A percentile compares a stretch with the other conserved stretches of the same genome.
These are phyloP conservation scores for Chlamydomonas eustigma DNA, from an alignment of 139 green algal species.

Conservation along the genomic window DNA sequence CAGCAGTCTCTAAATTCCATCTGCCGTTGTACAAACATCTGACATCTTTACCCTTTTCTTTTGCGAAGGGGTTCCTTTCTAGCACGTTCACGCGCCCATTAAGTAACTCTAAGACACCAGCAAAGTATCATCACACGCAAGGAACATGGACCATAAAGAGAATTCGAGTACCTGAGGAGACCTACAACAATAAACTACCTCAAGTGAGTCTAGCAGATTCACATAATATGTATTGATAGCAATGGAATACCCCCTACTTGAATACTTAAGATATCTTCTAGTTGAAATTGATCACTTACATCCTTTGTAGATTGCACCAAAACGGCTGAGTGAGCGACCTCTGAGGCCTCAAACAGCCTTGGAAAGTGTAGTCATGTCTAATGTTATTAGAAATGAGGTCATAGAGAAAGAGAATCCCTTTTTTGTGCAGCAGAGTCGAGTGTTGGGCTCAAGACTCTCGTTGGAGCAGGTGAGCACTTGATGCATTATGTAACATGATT, in stretches of 20 bases:
- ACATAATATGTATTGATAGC: no score
- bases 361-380: background rate
- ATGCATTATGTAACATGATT: background rate
- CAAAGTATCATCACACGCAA: background rate
- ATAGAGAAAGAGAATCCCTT: background rate
- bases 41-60: background rate
- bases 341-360: background rate
- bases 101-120: background rate
- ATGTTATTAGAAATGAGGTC: background rate
- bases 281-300: no score
- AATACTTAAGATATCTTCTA: no score
- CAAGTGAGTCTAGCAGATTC: no score
- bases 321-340: background rate
- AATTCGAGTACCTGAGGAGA: background rate
- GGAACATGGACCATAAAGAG: background rate
- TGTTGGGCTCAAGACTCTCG: background rate
- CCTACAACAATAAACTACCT: background rate
- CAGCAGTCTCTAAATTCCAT: background rate
- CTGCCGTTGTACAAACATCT: background rate
- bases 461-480: background rate
- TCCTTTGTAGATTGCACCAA: background rate
- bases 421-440: background rate
- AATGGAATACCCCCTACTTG: no score
- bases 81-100: background rate
- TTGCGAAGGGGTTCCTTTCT: background rate